Percentiles rank a stretch among this genome's conserved stretches.
phyloP scores from a whole-genome alignment of 441 rosid genomes.

The Aleurites moluccanus region DNA sequence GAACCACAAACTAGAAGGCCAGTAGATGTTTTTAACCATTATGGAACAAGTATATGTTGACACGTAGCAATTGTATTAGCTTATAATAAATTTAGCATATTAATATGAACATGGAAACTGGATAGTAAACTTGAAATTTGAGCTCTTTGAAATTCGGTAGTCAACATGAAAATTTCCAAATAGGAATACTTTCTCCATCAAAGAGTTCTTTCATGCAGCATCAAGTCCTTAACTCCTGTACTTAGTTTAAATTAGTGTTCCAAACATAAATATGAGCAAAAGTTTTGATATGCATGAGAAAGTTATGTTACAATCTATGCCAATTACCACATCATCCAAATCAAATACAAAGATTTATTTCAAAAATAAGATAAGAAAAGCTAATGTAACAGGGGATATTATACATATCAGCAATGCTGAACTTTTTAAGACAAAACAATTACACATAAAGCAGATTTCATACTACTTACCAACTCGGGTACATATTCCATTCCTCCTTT shows the following conservation, averaged over 20 bases:
- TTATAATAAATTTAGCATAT: background rate
- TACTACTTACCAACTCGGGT: constrained; percentile 58
- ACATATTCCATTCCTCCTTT: constrained; percentile 57
- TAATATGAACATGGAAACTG: background rate
- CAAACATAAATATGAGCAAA: background rate
- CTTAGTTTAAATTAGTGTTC: background rate
- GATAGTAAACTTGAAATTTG: background rate
- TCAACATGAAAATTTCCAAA: background rate
- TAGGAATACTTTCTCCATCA: background rate
- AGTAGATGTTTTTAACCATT: background rate
- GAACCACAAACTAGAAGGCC: background rate
- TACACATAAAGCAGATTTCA: background rate
- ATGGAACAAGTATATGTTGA: background rate
- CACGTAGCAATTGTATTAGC: background rate
- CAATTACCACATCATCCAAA: background rate
- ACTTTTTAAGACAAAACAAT: background rate
- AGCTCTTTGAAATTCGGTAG: background rate
- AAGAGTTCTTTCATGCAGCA: background rate
- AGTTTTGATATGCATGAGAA: background rate
- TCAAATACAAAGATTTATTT: background rate
- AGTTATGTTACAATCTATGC: background rate
- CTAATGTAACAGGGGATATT: background rate
- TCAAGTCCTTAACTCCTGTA: background rate
- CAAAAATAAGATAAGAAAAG: background rate
- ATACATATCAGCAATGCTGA: background rate